phyloP scores from a whole-genome alignment of 2,329 filamentous ascomycete genomes.

The Canariomyces notabilis region DNA sequence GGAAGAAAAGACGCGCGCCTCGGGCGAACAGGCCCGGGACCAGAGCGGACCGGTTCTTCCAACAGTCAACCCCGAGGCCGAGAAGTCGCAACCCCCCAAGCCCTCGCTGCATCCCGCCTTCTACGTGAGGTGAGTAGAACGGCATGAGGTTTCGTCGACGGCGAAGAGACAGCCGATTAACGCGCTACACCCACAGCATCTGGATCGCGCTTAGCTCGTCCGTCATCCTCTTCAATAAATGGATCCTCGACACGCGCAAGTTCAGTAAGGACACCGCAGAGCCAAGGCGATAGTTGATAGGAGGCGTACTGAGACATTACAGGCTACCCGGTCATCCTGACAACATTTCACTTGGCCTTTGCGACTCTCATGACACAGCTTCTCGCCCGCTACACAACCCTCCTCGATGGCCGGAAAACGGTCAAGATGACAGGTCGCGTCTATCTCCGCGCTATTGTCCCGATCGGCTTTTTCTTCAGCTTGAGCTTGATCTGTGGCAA shows the following conservation, averaged over 20 bases:
- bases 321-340: constrained; percentile 76
- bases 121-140: constrained; percentile 64
- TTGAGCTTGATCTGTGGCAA: constrained; percentile 95
- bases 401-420: constrained; percentile 90
- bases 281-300: background rate
- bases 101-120: constrained; percentile 69
- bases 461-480: constrained; percentile 93
- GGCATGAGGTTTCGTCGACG: background rate
- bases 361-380: constrained; percentile 92
- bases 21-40: constrained; percentile 67
- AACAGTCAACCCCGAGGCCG: constrained; percentile 68
- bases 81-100: constrained; percentile 65
- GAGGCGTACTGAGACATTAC: constrained; percentile 27
- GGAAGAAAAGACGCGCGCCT: constrained; percentile 79
- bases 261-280: constrained; percentile 59
- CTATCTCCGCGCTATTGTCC: constrained; percentile 88
- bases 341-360: constrained; percentile 92
- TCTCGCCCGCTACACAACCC: constrained; percentile 79
- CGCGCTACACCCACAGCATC: constrained; percentile 46
- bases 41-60: constrained; percentile 62
- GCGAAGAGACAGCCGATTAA: constrained; percentile 6
- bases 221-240: constrained; percentile 99
- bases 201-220: constrained; percentile 93
- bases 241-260: constrained; percentile 78
- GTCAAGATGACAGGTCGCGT: constrained; percentile 96